Conservation (phyloP, 129 eudicot genomes). For the Saposhnikovia divaricata region DNA sequence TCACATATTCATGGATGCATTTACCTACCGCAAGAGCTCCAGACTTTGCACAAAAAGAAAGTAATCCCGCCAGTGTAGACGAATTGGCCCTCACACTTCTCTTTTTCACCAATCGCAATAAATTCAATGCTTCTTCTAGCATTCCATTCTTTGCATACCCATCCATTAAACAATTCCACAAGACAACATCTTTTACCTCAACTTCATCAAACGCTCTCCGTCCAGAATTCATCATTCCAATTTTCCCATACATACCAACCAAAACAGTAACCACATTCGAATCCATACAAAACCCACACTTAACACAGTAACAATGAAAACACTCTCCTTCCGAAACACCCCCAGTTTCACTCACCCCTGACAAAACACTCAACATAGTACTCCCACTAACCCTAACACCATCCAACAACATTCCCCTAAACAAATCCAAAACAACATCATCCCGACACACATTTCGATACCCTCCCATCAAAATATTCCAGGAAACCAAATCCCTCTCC, state of each 20-base stretch:
- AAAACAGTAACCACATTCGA: slow-evolving; percentile 24
- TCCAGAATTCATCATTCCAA: slow-evolving; percentile 14
- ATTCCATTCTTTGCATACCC: slow-evolving; percentile 26
- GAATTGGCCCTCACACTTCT: slow-evolving; percentile 21
- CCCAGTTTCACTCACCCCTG: slow-evolving; percentile 16
- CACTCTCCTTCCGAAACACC: slow-evolving; percentile 13
- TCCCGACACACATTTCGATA: slow-evolving; percentile 13
- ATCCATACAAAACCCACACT: slow-evolving; percentile 18
- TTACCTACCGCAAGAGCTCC: slow-evolving; percentile 24
- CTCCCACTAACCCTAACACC: slow-evolving; percentile 14
- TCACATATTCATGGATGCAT: slow-evolving; percentile 18
- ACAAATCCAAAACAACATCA: slow-evolving; percentile 22
- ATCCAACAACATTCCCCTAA: slow-evolving; percentile 16
- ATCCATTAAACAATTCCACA: slow-evolving; percentile 37
- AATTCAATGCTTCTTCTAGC: slow-evolving; percentile 19
- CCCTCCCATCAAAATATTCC: slow-evolving; percentile 38
- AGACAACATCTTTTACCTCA: slow-evolving; percentile 27
- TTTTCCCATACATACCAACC: slow-evolving; percentile 27
- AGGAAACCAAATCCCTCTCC: slow-evolving; percentile 28
- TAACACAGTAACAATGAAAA: slow-evolving; percentile 27
- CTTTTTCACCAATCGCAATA: slow-evolving; percentile 15
- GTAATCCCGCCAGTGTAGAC: slow-evolving; percentile 27
- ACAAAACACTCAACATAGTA: slow-evolving; percentile 25
- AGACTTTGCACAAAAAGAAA: slow-evolving; percentile 23
- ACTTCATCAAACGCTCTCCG: slow-evolving; percentile 27